Base-by-base conservation (phyloP, 441 rosid species). In the Gossypium schwendimanii region DNA sequence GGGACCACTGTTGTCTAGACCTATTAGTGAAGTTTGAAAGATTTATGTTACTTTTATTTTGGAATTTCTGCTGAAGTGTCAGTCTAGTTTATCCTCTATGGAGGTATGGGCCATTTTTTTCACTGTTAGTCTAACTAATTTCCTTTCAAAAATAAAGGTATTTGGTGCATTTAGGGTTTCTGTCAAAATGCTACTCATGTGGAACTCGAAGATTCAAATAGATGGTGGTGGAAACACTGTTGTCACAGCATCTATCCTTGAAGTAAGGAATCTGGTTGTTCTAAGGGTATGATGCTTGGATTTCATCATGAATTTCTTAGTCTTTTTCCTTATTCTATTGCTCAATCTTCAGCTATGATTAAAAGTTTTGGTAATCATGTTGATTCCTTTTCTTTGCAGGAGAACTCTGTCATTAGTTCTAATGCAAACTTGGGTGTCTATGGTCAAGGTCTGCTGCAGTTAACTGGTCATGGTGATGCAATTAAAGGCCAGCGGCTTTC, bases 231-330 rank as follows among this genome's bases (percentile, higher is more conserved):
- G 98, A 83, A 93, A 93, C 81, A 89, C 98, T 54, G 81, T 87
- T 45, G 97, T 96, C 57, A 88, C 96, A 58, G 88, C 97, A 64
- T 96, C 99, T 71, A 71, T 93, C 76, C 93, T 96, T 79, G 99
- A 96, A 90, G 97, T 88, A 85, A 88, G 97, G 79, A 96, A 96
- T 87, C 91, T 93, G 63, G 92, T 93, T 77, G 99, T 93, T 81
- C 86, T 96, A 66, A 90, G 84, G 94, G 99, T 96, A 93, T 63
- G 85, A 47, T 74, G 60, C 59, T 77, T 49, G 69, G 67, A 70
- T 50, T 60, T 69, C 69, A 69, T 68, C 11, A 21, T 26, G 7
- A 53, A 41, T 77, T 53, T 74, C 31, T 45, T 62, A 23, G 61
- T 71, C 76, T 20, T 52, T 65, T 45, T n/a, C 18, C 14, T 17